phyloP scores from a whole-genome alignment of 1,284 basidiomycete genomes.

The Lentinula novae-zelandiae region DNA sequence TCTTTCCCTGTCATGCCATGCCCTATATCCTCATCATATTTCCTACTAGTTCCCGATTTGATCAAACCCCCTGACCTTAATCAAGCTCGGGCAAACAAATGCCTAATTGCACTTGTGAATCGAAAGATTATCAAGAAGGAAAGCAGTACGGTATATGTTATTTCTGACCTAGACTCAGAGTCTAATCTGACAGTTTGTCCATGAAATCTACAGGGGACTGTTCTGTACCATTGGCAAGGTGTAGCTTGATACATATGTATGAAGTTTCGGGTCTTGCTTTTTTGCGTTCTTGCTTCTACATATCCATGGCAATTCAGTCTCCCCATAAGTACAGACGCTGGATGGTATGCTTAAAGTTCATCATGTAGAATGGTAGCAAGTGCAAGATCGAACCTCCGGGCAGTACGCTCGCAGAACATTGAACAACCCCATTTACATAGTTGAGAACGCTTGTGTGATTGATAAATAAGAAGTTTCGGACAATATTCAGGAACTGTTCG shows the following conservation, averaged over 20 bases:
- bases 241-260: background rate
- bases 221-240: conserved; percentile 48
- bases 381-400: too few relatives aligned
- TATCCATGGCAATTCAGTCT: too few relatives aligned
- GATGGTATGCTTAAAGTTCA: too few relatives aligned
- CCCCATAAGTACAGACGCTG: too few relatives aligned
- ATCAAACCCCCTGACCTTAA: conserved; percentile 79
- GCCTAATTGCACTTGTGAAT: conserved; percentile 86
- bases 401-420: too few relatives aligned
- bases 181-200: background rate
- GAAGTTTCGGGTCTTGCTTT: background rate
- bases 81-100: conserved; percentile 90
- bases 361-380: too few relatives aligned
- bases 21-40: background rate
- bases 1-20: background rate
- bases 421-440: too few relatives aligned
- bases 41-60: conserved; percentile 67
- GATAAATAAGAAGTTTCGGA: background rate
- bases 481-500: background rate
- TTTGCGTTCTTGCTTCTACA: background rate
- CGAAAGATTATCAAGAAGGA: conserved; percentile 84
- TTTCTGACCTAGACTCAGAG: background rate
- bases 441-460: too few relatives aligned
- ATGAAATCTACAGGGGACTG: conserved; percentile 34
- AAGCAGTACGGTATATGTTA: conserved; percentile 53